phyloP scores from a whole-genome alignment of 352 stramenopile genomes.

The Phytophthora hibernalis region DNA sequence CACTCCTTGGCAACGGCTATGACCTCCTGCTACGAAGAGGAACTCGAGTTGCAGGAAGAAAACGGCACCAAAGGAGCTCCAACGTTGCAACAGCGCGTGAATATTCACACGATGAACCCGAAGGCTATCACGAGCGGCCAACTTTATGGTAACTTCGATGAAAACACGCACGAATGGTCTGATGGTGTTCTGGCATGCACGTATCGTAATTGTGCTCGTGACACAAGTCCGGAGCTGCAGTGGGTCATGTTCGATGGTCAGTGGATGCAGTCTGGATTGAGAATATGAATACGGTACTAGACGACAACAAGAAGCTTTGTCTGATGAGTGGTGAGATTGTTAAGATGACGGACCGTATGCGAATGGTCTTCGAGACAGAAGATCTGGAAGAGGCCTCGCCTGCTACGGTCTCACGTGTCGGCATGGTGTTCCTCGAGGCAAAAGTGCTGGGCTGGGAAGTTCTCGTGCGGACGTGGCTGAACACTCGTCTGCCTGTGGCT shows the following conservation, averaged over 20 bases:
- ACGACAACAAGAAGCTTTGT: constrained; percentile 95
- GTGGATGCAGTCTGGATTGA: constrained; percentile 96
- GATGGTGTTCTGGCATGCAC: constrained; percentile 95
- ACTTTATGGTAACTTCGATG: constrained; percentile 95
- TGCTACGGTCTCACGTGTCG: constrained; percentile 92
- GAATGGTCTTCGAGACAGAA: constrained; percentile 97
- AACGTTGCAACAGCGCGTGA: constrained; percentile 66
- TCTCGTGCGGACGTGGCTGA: constrained; percentile 88
- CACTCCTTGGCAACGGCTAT: constrained; percentile 82
- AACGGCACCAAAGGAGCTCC: constrained; percentile 36
- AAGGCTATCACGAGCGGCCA: constrained; percentile 95
- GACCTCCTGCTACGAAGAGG: constrained; percentile 72
- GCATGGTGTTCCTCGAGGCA: constrained; percentile 94
- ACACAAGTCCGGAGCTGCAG: constrained; percentile 86
- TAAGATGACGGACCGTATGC: constrained; percentile 94
- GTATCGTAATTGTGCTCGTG: constrained; percentile 92
- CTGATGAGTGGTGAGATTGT: constrained; percentile 96
- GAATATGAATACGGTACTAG: constrained; percentile 96
- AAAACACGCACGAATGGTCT: constrained; percentile 95
- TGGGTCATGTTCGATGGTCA: constrained; percentile 95
- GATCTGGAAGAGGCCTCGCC: constrained; percentile 90
- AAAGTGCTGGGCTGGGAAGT: constrained; percentile 93
- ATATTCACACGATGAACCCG: constrained; percentile 93
- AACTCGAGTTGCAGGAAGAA: constrained; percentile 29
- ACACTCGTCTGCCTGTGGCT: constrained; percentile 50